Conservation (phyloP, 768 basidiomycete species). For the Suillus alpinus region DNA sequence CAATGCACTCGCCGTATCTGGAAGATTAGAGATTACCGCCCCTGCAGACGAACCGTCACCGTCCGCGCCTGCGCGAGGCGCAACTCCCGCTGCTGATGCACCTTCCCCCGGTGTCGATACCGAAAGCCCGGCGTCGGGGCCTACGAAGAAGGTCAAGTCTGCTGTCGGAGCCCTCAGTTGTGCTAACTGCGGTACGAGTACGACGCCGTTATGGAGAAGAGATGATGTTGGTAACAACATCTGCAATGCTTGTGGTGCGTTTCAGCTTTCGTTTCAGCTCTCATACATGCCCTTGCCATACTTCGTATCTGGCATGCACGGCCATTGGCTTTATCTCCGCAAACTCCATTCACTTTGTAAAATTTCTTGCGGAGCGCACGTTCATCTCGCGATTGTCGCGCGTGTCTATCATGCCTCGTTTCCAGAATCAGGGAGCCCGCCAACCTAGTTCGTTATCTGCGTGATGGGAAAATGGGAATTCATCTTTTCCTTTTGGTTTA, state of each 20-base stretch:
- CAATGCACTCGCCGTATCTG: constrained; percentile 60
- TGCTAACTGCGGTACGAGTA: constrained; percentile 86
- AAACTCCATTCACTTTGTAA: constrained; percentile 17
- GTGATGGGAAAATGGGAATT: constrained; percentile 10
- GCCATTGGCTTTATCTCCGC: constrained; percentile 5
- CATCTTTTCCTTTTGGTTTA: constrained; percentile 26
- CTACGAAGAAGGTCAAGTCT: constrained; percentile 32
- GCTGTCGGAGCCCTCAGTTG: constrained; percentile 77
- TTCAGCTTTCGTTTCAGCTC: constrained; percentile 24
- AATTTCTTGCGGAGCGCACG: constrained; percentile 17
- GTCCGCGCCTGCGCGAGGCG: constrained; percentile 12
- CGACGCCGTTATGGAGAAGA: constrained; percentile 86
- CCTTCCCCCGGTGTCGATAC: constrained; percentile 32
- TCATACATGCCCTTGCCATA: constrained; percentile 20
- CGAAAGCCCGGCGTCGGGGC: constrained; percentile 25
- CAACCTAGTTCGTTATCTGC: background rate
- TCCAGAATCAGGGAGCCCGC: constrained; percentile 14
- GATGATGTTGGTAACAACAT: constrained; percentile 92
- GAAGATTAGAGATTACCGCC: constrained; percentile 37
- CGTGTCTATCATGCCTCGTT: constrained; percentile 11
- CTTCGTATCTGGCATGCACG: constrained; percentile 8
- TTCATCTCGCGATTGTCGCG: constrained; percentile 19
- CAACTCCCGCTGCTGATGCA: constrained; percentile 31
- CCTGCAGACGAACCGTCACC: constrained; percentile 20
- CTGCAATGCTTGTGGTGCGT: constrained; percentile 91